phyloP scores from a whole-genome alignment of 108 stramenopile species.

The Cyclotella sp. region DNA sequence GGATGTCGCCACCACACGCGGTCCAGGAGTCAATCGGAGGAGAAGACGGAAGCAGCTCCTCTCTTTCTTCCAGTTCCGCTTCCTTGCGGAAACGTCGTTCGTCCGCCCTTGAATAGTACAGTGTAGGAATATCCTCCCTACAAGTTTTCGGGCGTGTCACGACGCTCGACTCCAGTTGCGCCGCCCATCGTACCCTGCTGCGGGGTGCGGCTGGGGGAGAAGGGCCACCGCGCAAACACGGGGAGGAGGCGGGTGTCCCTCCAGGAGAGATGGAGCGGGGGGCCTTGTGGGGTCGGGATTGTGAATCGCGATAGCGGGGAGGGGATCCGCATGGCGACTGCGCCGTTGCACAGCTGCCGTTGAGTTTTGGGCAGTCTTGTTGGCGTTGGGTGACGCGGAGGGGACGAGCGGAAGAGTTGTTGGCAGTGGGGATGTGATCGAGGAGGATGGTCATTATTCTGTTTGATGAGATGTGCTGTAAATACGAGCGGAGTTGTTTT shows the following conservation, averaged over 20 bases:
- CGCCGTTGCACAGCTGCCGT: not conserved
- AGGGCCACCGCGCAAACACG: not conserved
- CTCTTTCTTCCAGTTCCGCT: conserved; percentile 24
- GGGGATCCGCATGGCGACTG: conserved; percentile 34
- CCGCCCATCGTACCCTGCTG: conserved; percentile 35
- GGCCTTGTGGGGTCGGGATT: conserved; percentile 22
- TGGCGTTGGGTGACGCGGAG: conserved; percentile 5
- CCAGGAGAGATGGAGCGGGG: conserved; percentile 36
- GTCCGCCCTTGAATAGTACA: conserved; percentile 50
- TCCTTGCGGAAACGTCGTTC: conserved; percentile 48
- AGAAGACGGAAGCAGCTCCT: conserved; percentile 4
- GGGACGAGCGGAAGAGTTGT: conserved; percentile 19
- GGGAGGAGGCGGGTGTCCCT: conserved; percentile 35
- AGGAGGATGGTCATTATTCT: conserved; percentile 10
- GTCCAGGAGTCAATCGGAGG: not conserved
- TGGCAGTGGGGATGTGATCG: conserved; percentile 17
- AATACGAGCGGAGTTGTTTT: not conserved
- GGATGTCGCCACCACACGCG: not conserved
- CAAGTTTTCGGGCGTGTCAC: conserved; percentile 39
- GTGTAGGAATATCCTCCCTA: conserved; percentile 29
- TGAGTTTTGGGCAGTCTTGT: not conserved
- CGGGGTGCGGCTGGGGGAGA: conserved; percentile 8
- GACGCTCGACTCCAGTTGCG: conserved; percentile 13
- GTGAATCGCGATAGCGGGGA: conserved; percentile 21
- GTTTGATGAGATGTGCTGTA: not conserved